phyloP scores from a whole-genome alignment of 164 flowering plant species.

The Kalanchoe fedtschenkoi region DNA sequence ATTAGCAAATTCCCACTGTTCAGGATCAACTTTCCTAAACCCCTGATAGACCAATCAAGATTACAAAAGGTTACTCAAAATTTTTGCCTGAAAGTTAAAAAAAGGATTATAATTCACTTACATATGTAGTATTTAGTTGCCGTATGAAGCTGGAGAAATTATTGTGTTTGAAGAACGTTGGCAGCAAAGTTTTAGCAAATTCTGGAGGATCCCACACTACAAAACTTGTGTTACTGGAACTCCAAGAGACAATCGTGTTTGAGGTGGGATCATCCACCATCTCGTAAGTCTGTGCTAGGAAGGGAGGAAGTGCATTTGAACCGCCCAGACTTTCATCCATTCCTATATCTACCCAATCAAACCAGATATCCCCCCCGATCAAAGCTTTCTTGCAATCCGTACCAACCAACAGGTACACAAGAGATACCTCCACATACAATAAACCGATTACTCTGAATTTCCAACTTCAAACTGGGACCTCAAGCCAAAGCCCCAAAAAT shows the following conservation, averaged over 20 bases:
- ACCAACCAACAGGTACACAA: background rate
- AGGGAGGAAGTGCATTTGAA: slow-evolving; percentile 9
- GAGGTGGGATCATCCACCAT: slow-evolving; percentile 10
- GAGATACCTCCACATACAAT: background rate
- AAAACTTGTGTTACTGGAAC: slow-evolving; percentile 36
- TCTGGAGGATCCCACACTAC: slow-evolving; percentile 48
- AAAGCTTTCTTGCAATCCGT: background rate
- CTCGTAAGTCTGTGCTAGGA: slow-evolving; percentile 7
- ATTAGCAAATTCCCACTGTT: slow-evolving; percentile 71
- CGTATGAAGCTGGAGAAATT: slow-evolving; percentile 62
- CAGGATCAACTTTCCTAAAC: slow-evolving; percentile 59
- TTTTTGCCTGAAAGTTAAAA: background rate
- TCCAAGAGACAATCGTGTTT: slow-evolving; percentile 40
- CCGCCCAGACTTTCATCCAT: slow-evolving; percentile 5
- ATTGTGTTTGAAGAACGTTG: slow-evolving; percentile 55
- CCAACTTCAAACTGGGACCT: background rate
- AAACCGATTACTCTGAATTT: background rate
- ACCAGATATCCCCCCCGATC: background rate
- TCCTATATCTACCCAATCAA: background rate
- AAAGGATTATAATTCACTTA: slow-evolving; percentile 16
- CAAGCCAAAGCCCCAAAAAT: background rate
- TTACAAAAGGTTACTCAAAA: background rate
- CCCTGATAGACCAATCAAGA: slow-evolving; percentile 27
- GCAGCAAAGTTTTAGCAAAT: slow-evolving; percentile 42
- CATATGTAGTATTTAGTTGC: slow-evolving; percentile 65